Conservation (phyloP, 2,329 filamentous ascomycete genomes). For the Teratosphaeria zuluensis region DNA sequence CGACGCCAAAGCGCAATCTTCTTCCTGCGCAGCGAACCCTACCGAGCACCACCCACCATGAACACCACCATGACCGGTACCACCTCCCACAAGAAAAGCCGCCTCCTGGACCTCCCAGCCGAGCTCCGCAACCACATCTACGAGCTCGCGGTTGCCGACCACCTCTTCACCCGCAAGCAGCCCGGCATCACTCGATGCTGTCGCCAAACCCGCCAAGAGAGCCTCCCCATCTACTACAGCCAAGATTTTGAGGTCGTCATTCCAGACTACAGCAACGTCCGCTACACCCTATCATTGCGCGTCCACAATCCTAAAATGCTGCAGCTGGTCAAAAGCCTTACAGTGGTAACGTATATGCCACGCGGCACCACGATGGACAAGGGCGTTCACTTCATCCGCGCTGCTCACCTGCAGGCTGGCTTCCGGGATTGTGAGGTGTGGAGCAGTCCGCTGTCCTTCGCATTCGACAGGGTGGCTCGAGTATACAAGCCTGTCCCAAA, state of each 20-base stretch:
- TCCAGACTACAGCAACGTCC: neutral
- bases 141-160: neutral
- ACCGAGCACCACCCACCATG: neutral
- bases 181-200: neutral
- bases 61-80: neutral
- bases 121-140: neutral
- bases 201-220: neutral
- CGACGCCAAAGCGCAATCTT: neutral
- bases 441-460: no score
- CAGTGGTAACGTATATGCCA: neutral
- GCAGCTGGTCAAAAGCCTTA: neutral
- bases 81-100: neutral
- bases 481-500: no score
- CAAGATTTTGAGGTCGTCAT: neutral
- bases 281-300: neutral
- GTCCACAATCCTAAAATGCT: neutral
- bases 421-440: no score
- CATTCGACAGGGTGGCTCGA: no score
- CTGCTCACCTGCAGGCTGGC: no score
- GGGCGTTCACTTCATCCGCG: neutral
- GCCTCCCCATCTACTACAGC: neutral
- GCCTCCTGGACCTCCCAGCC: neutral
- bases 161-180: neutral
- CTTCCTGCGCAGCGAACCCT: neutral
- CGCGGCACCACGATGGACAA: neutral